These are phyloP conservation scores for Brassica rapa DNA, from an alignment of 345 rosid species.

Conservation along the genomic window DNA sequence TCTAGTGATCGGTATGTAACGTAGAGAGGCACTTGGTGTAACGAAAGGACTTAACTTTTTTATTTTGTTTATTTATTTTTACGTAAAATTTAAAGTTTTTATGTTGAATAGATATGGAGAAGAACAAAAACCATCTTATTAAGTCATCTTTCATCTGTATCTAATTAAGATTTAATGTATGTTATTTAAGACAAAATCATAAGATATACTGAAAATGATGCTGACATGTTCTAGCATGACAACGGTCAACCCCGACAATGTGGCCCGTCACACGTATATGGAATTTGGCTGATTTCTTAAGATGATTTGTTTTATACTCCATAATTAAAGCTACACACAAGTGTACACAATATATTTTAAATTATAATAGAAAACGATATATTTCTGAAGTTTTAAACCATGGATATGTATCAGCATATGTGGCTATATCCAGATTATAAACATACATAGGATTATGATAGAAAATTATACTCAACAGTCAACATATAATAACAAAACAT, in stretches of 20 bases:
- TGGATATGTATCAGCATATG: neutral
- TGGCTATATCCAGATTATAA: neutral
- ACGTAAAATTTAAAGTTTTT: neutral
- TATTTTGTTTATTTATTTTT: neutral
- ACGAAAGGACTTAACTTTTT: constrained; percentile 1
- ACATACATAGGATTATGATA: neutral
- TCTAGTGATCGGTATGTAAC: neutral
- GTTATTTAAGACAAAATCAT: neutral
- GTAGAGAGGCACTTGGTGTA: constrained; percentile 7
- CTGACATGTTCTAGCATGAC: constrained; percentile 19
- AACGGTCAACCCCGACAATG: constrained; percentile 22
- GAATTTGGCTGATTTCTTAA: constrained; percentile 19
- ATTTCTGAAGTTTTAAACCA: neutral
- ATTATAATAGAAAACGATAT: neutral
- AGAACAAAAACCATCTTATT: neutral
- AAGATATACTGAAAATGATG: constrained; percentile 16
- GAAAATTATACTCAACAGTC: neutral
- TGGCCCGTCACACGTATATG: constrained; percentile 19
- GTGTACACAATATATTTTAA: neutral
- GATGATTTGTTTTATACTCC: neutral
- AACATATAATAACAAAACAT: neutral
- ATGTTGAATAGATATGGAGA: neutral
- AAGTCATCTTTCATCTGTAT: neutral
- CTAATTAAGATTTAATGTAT: neutral
- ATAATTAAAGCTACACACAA: constrained; percentile 1